These are phyloP conservation scores for Phaseolus lunatus DNA, from an alignment of 306 rosid genomes.

Conservation along the genomic window DNA sequence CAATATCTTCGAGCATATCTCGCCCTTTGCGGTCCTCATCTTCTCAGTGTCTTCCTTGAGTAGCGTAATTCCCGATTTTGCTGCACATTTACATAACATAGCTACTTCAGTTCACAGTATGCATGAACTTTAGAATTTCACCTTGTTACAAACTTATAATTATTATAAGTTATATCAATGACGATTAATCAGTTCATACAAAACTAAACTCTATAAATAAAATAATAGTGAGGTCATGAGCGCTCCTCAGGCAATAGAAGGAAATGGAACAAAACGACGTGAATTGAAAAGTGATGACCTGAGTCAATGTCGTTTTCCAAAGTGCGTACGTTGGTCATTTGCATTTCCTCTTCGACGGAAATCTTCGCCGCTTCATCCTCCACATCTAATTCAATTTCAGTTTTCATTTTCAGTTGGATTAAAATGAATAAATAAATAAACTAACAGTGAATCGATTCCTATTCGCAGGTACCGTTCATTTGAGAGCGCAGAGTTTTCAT, in stretches of 20 bases:
- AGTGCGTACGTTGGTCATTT: conserved; percentile 62
- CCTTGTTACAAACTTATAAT: too few relatives aligned
- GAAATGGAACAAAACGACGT: too few relatives aligned
- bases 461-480: conserved; percentile 70
- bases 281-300: conserved; percentile 55
- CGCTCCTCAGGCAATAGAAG: not conserved
- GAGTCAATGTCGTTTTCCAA: conserved; percentile 67
- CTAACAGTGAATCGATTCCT: conserved; percentile 4
- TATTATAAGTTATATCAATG: too few relatives aligned
- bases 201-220: not conserved
- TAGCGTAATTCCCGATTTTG: conserved; percentile 57
- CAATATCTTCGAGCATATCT: conserved; percentile 74
- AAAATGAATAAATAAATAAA: not conserved
- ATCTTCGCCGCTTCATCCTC: conserved; percentile 89
- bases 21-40: conserved; percentile 65
- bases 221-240: not conserved
- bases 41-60: conserved; percentile 62
- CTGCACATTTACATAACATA: conserved; percentile 47
- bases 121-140: too few relatives aligned
- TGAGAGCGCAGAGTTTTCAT: conserved; percentile 88
- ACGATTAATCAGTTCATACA: not conserved
- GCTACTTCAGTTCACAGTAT: not conserved
- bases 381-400: conserved; percentile 58
- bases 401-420: conserved; percentile 11
- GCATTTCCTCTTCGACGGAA: conserved; percentile 83